A percentile compares a stretch with the other conserved stretches of the same genome.
These are phyloP conservation scores for Xylaria flabelliformis DNA, from an alignment of 495 filamentous ascomycete genomes.

Conservation along the genomic window DNA sequence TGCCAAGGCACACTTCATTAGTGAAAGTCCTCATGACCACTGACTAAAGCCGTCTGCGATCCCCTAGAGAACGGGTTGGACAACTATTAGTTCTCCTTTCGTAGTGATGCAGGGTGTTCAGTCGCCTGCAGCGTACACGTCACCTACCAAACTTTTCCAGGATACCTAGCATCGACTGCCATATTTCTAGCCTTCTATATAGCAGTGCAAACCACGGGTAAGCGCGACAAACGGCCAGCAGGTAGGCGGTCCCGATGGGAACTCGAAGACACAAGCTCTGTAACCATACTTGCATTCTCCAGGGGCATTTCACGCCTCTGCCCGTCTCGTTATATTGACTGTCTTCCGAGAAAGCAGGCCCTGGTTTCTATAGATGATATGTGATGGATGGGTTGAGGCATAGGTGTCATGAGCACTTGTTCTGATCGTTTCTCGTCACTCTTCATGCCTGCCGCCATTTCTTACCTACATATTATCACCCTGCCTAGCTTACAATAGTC, in stretches of 20 bases:
- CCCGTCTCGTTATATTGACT: neutral
- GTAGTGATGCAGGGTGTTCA: conserved; percentile 14
- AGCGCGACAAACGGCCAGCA: conserved; percentile 18
- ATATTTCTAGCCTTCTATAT: neutral
- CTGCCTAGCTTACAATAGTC: conserved; percentile 2
- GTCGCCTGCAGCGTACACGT: conserved; percentile 25
- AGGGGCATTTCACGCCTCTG: conserved; percentile 16
- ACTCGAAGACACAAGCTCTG: conserved; percentile 12
- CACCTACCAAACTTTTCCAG: conserved; percentile 20
- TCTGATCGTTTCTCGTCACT: neutral
- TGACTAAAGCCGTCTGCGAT: conserved; percentile 3
- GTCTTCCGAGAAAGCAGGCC: neutral
- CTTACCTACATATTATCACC: conserved; percentile 15
- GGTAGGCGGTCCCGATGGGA: conserved; percentile 20
- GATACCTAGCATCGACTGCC: conserved; percentile 14
- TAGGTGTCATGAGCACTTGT: neutral
- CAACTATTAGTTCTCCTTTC: conserved; percentile 10
- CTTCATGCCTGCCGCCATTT: conserved; percentile 6
- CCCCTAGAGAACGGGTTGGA: neutral
- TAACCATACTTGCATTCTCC: conserved; percentile 21
- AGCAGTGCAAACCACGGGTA: conserved; percentile 12
- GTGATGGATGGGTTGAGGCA: conserved; percentile 1
- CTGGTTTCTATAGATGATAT: neutral
- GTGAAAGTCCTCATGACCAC: conserved; percentile 16
- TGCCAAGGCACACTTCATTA: conserved; percentile 24